Conservation (phyloP, 768 basidiomycete species). For the Suillus hirtellus region DNA sequence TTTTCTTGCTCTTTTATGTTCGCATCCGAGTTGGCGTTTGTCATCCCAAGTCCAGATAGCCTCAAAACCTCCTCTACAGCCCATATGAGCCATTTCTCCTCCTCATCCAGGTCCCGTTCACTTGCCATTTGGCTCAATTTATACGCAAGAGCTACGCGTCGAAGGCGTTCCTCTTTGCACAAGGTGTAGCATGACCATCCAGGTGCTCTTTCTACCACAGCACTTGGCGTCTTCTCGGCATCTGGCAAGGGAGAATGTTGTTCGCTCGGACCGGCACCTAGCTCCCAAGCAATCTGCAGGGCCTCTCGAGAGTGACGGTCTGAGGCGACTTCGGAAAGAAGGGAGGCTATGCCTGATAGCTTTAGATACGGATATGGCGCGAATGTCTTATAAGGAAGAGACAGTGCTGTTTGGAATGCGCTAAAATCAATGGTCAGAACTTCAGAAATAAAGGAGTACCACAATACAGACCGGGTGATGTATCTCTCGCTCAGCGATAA, state of each 20-base stretch:
- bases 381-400: conserved; percentile 39
- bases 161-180: conserved; percentile 40
- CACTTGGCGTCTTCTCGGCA: not conserved
- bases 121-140: conserved; percentile 46
- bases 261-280: conserved; percentile 11
- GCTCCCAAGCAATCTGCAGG: conserved; percentile 27
- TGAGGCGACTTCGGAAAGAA: conserved; percentile 52
- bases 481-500: conserved; percentile 49
- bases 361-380: conserved; percentile 58
- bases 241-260: conserved; percentile 10
- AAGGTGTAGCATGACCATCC: conserved; percentile 30
- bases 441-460: not conserved
- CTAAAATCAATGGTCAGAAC: conserved; percentile 32
- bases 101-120: conserved; percentile 37
- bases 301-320: conserved; percentile 27
- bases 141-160: conserved; percentile 44
- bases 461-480: conserved; percentile 48
- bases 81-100: conserved; percentile 43
- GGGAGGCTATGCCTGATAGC: conserved; percentile 63
- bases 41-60: conserved; percentile 21
- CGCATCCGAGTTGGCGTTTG: not conserved
- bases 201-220: not conserved
- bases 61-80: conserved; percentile 45
- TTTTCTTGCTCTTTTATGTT: not conserved
- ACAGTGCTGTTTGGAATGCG: conserved; percentile 55